phyloP scores from a whole-genome alignment of 176 grass and related monocot genomes.

The Ampelocalamus luodianensis region DNA sequence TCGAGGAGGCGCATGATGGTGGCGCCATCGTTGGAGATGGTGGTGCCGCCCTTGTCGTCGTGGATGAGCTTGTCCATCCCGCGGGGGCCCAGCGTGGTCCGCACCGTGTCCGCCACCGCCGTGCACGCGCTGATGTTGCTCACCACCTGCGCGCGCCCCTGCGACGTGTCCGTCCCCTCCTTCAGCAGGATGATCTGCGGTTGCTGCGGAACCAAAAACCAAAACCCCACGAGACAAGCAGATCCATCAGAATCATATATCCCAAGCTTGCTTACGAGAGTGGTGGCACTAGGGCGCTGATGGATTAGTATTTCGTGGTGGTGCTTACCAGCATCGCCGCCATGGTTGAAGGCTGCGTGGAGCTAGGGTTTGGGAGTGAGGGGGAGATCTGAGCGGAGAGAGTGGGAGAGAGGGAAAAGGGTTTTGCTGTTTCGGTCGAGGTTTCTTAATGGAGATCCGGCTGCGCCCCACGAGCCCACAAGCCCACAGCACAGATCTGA shows the following conservation, averaged over 20 bases:
- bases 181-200: conserved; percentile 98
- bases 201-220: conserved; percentile 54
- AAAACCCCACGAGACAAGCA: not conserved
- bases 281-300: not conserved
- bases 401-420: conserved; percentile 4
- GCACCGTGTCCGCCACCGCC: conserved; percentile 77
- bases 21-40: conserved; percentile 96
- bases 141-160: conserved; percentile 82
- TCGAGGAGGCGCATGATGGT: conserved; percentile 97
- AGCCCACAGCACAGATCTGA: too few relatives aligned
- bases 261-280: not conserved
- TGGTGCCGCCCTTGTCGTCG: conserved; percentile 88
- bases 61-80: conserved; percentile 99
- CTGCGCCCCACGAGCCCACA: not conserved
- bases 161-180: conserved; percentile 96
- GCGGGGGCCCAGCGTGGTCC: conserved; percentile 82
- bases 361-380: conserved; percentile 40
- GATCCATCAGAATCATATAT: conserved; percentile 3
- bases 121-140: conserved; percentile 98
- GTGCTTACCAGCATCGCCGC: conserved; percentile 58
- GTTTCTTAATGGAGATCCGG: not conserved
- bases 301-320: not conserved
- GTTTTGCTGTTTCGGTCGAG: conserved; percentile 32
- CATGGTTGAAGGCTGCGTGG: conserved; percentile 40
- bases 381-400: conserved; percentile 10